phyloP scores from a whole-genome alignment of 257 asterid genomes.

The Solanum etuberosum region DNA sequence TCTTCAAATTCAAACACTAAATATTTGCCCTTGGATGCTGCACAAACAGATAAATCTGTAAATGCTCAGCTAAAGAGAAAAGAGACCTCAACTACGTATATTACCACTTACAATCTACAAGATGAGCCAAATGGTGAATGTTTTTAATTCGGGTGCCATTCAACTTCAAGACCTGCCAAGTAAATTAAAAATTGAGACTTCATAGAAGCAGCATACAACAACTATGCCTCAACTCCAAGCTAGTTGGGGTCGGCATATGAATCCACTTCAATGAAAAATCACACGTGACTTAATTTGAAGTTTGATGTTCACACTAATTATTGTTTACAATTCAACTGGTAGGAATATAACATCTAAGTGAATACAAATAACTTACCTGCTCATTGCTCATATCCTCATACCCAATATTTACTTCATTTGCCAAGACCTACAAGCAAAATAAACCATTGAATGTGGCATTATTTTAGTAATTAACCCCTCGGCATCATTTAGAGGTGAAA shows the following conservation, averaged over 20 bases:
- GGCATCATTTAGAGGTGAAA: not conserved
- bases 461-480: not conserved
- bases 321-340: not conserved
- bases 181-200: not conserved
- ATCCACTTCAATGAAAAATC: not conserved
- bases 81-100: not conserved
- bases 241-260: not conserved
- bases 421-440: conserved; percentile 51
- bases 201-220: not conserved
- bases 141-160: conserved; percentile 73
- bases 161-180: conserved; percentile 72
- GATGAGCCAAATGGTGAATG: conserved; percentile 87
- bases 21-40: conserved; percentile 60
- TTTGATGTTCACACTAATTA: not conserved
- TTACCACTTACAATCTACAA: conserved; percentile 63
- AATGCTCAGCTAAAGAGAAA: not conserved
- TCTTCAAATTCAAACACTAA: conserved; percentile 79
- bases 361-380: conserved; percentile 46
- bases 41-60: not conserved
- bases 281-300: not conserved
- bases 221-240: not conserved
- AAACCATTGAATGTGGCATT: not conserved
- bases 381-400: conserved; percentile 91
- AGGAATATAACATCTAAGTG: not conserved
- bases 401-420: conserved; percentile 90